Conservation (phyloP, 331 rosid genomes). For the Arachis monticola region DNA sequence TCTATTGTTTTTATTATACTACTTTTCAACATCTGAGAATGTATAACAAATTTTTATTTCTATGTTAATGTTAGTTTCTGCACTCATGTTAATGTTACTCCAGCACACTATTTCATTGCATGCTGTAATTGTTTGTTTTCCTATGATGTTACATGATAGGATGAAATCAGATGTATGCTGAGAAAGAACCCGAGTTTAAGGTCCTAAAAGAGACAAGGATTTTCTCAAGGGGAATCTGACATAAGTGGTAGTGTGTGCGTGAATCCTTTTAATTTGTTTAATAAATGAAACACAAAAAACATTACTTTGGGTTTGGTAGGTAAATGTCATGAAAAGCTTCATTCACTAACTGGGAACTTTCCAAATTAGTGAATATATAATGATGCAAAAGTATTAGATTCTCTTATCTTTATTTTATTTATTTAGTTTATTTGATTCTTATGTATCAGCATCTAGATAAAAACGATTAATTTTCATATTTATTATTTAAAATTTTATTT, state of each 20-base stretch:
- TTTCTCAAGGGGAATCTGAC: constrained; percentile 11
- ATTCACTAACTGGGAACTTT: too few species aligned
- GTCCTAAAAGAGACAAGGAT: background rate
- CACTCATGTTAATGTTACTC: constrained; percentile 9
- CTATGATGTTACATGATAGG: constrained; percentile 20
- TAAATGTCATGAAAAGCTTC: constrained; percentile 13
- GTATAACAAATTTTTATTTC: constrained; percentile 35
- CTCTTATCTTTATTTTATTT: too few species aligned
- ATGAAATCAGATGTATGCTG: constrained; percentile 9
- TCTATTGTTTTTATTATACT: constrained; percentile 18
- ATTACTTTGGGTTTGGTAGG: constrained; percentile 22
- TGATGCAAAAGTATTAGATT: too few species aligned
- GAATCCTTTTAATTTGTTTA: background rate
- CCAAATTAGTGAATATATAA: too few species aligned
- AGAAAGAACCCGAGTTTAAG: background rate
- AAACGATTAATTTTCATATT: too few species aligned
- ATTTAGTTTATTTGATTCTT: too few species aligned
- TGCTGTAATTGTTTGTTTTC: constrained; percentile 20
- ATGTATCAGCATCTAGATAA: too few species aligned
- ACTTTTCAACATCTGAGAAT: constrained; percentile 36
- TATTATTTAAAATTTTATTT: too few species aligned
- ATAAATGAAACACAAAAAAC: background rate
- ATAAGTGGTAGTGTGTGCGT: constrained; percentile 12
- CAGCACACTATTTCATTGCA: constrained; percentile 6
- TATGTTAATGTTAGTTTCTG: constrained; percentile 39